Conservation (phyloP, 192 early-diverging fungal species). For the Linnemannia zychae region DNA sequence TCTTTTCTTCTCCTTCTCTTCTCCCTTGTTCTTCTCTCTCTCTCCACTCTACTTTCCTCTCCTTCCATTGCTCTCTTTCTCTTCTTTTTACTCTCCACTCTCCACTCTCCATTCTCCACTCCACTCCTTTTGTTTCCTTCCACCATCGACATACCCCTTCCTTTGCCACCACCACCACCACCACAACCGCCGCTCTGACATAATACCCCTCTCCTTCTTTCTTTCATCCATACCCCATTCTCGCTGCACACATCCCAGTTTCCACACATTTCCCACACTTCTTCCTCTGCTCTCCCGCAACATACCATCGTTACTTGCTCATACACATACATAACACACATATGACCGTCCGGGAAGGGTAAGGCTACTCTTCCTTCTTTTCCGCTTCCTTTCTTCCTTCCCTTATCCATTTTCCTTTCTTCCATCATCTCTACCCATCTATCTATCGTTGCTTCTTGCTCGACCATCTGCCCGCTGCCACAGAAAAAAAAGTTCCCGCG, state of each 20-base stretch:
- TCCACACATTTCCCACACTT: not conserved
- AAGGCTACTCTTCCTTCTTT: not conserved
- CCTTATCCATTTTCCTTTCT: not conserved
- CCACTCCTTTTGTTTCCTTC: not conserved
- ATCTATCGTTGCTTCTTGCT: not conserved
- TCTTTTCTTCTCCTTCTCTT: not conserved
- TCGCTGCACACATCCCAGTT: not conserved
- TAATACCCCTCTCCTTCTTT: not conserved
- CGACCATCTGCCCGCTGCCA: not conserved
- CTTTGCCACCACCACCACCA: not conserved
- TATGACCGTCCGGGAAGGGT: conserved; percentile 51
- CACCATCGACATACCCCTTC: not conserved
- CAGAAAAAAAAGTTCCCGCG: conserved; percentile 1
- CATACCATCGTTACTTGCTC: not conserved
- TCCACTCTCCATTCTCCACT: not conserved
- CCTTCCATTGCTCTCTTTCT: not conserved
- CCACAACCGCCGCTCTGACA: not conserved
- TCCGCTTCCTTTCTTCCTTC: not conserved
- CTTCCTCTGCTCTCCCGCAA: not conserved
- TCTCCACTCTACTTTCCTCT: not conserved
- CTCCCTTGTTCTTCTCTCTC: not conserved
- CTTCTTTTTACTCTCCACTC: not conserved
- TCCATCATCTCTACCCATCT: not conserved
- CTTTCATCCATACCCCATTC: not conserved
- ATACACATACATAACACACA: not conserved